Conservation (phyloP, 78 protist species). For the Anaeramoeba flamelloides region DNA sequence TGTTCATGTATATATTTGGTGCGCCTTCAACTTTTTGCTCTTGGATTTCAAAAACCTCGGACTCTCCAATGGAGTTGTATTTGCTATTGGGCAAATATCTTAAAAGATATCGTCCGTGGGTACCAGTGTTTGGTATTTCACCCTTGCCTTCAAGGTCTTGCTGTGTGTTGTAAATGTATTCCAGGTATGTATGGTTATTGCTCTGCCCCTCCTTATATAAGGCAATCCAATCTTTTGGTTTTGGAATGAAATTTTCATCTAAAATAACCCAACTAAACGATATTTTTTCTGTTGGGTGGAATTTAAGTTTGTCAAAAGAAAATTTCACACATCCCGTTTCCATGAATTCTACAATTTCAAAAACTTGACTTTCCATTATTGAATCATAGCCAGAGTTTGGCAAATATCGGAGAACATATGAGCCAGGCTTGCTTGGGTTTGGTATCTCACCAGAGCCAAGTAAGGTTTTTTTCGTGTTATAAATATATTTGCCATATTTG, state of each 20-base stretch:
- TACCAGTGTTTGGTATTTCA: background rate
- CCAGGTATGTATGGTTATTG: background rate
- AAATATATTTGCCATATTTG: too few species aligned
- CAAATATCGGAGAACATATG: too few species aligned
- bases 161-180: background rate
- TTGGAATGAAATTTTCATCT: background rate
- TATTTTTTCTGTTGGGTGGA: background rate
- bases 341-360: too few species aligned
- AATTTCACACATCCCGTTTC: too few species aligned
- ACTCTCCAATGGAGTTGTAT: background rate
- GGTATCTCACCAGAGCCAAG: too few species aligned
- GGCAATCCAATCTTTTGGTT: background rate
- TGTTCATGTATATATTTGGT: too few species aligned
- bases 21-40: too few species aligned
- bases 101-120: background rate
- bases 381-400: too few species aligned
- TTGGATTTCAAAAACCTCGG: background rate
- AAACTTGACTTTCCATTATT: background rate
- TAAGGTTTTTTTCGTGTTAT: too few species aligned
- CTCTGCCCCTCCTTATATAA: background rate
- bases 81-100: background rate
- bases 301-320: background rate
- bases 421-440: too few species aligned
- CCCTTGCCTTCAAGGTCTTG: background rate
- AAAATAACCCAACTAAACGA: too few species aligned